Conservation (phyloP, 2,329 filamentous ascomycete species). For the Neonectria faginata region DNA sequence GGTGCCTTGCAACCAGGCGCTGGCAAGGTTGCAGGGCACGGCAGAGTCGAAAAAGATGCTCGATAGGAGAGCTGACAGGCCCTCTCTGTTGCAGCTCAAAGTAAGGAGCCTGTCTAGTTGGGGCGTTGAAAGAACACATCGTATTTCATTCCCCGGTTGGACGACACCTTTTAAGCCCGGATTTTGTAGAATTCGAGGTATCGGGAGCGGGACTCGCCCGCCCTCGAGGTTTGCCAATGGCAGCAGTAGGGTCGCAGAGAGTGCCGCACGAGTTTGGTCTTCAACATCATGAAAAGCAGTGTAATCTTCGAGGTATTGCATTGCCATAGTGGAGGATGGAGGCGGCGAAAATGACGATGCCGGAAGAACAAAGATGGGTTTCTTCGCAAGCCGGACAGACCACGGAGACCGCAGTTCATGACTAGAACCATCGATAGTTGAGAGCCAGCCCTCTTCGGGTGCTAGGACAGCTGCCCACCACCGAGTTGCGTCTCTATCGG, state of each 20-base stretch:
- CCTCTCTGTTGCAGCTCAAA: conserved; percentile 9
- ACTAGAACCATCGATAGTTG: background rate
- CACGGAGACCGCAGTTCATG: conserved; percentile 13
- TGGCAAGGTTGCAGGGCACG: conserved; percentile 8
- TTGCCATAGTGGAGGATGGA: background rate
- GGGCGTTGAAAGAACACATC: background rate
- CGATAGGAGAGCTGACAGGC: conserved; percentile 4
- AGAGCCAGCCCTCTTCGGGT: conserved; percentile 10
- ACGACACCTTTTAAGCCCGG: background rate
- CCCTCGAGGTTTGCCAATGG: conserved; percentile 6
- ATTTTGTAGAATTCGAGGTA: background rate
- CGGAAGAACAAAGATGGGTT: background rate
- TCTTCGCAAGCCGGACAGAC: conserved; percentile 2
- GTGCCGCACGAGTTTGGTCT: conserved; percentile 11
- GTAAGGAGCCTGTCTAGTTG: conserved; percentile 16
- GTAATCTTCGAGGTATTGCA: conserved; percentile 9
- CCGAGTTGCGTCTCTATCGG: background rate
- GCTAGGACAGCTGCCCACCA: conserved; percentile 21
- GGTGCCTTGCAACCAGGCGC: conserved; percentile 15
- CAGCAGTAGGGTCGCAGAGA: conserved; percentile 8
- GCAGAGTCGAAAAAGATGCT: conserved; percentile 15
- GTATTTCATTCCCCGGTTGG: background rate
- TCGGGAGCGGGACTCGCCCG: conserved; percentile 1
- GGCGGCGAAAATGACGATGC: background rate
- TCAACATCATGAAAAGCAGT: conserved; percentile 6